These are phyloP conservation scores for Ailanthus altissimus DNA, from an alignment of 345 rosid species.

Conservation along the genomic window DNA sequence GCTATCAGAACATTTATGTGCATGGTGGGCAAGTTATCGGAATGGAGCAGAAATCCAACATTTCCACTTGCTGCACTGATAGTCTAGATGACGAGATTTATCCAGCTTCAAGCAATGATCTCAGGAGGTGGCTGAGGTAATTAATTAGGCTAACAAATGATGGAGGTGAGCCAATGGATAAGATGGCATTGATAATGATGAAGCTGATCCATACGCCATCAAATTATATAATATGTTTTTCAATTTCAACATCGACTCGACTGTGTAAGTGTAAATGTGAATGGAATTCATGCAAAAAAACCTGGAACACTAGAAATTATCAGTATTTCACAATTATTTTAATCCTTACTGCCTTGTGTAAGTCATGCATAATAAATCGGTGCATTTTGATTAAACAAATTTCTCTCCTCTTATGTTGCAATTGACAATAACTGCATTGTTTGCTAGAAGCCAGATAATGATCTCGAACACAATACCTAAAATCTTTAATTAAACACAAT, in stretches of 20 bases:
- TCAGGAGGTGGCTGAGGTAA: conserved; percentile 49
- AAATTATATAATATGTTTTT: not conserved
- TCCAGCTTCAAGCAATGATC: conserved; percentile 42
- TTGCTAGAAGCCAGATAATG: too few relatives aligned
- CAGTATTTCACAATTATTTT: not conserved
- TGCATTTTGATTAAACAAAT: not conserved
- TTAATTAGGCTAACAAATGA: not conserved
- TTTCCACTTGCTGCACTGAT: conserved; percentile 39
- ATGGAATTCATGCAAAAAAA: not conserved
- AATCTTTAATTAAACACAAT: too few relatives aligned
- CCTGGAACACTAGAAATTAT: not conserved
- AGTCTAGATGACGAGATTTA: conserved; percentile 44
- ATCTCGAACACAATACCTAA: too few relatives aligned
- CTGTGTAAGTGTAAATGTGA: too few relatives aligned
- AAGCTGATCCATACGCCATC: not conserved
- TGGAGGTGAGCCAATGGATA: not conserved
- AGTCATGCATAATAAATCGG: too few relatives aligned
- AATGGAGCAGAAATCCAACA: conserved; percentile 32
- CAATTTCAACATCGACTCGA: not conserved
- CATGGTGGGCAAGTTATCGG: conserved; percentile 27
- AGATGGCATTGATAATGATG: not conserved
- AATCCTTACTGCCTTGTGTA: not conserved
- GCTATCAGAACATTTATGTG: conserved; percentile 26
- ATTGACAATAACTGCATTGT: too few relatives aligned
- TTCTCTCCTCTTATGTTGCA: not conserved